Evolutionary conservation across 495 filamentous ascomycete genomes (phyloP).

Genomic region (Glarea lozoyensis): DNA sequence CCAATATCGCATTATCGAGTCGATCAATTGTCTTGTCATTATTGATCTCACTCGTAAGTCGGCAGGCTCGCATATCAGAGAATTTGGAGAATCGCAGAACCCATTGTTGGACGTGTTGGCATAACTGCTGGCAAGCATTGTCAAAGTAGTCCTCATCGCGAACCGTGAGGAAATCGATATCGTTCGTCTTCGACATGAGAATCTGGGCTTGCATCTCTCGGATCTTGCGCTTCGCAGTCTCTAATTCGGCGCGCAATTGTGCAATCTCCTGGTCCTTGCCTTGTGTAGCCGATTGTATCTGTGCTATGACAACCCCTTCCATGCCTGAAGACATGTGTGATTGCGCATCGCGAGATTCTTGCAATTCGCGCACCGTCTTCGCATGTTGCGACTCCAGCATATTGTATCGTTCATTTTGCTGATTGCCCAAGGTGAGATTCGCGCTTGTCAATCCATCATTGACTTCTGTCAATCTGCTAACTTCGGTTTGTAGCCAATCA

Average conservation of each 20-base stretch:
- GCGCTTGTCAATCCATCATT: constrained; percentile 65
- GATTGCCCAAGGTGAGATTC: constrained; percentile 56
- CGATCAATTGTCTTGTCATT: constrained; percentile 87
- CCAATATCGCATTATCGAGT: constrained; percentile 86
- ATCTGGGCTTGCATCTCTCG: constrained; percentile 72
- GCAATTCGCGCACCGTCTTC: constrained; percentile 51
- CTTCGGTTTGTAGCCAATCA: constrained; percentile 69
- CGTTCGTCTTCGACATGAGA: constrained; percentile 52
- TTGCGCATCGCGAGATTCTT: constrained; percentile 50
- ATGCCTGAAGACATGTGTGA: constrained; percentile 51
- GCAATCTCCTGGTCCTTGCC: constrained; percentile 75
- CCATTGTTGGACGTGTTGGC: constrained; percentile 91
- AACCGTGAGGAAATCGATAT: constrained; percentile 67
- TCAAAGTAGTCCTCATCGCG: constrained; percentile 93
- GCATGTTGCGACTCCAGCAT: constrained; percentile 49
- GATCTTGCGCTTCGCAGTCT: constrained; percentile 69
- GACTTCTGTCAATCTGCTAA: constrained; percentile 59
- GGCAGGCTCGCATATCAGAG: constrained; percentile 79
- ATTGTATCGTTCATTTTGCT: constrained; percentile 55
- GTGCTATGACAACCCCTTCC: constrained; percentile 50
- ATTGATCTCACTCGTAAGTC: constrained; percentile 66
- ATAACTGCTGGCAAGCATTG: constrained; percentile 85
- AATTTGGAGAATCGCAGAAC: constrained; percentile 93
- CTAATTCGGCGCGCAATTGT: constrained; percentile 67
- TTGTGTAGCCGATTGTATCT: constrained; percentile 50